phyloP scores from a whole-genome alignment of 768 basidiomycete species.

The Leccinellum rugosiceps region DNA sequence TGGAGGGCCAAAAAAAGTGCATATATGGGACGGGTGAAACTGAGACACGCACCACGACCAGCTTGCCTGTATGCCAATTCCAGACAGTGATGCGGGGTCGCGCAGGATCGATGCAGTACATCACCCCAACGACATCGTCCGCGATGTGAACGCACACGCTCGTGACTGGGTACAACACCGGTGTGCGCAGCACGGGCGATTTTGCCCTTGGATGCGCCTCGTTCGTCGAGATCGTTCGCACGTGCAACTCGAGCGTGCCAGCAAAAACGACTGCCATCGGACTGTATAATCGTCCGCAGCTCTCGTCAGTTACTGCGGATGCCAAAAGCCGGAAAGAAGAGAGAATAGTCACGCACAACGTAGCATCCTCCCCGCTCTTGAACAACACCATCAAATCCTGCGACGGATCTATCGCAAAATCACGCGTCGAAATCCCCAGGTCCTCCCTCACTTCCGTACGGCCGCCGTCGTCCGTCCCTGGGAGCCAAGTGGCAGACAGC shows the following conservation, averaged over 20 bases:
- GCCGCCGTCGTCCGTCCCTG: slow-evolving; percentile 1
- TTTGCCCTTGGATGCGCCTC: slow-evolving; percentile 42
- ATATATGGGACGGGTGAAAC: too few relatives aligned
- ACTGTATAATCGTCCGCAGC: background rate
- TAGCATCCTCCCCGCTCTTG: slow-evolving; percentile 17
- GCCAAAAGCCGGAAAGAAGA: too few relatives aligned
- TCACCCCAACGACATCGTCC: slow-evolving; percentile 51
- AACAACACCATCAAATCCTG: slow-evolving; percentile 56
- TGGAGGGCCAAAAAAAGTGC: too few relatives aligned
- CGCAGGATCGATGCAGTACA: slow-evolving; percentile 32
- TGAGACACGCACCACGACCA: slow-evolving; percentile 38
- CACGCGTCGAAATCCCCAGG: slow-evolving; percentile 42
- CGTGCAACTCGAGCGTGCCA: slow-evolving; percentile 34
- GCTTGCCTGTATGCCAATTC: slow-evolving; percentile 49
- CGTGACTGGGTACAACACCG: slow-evolving; percentile 21
- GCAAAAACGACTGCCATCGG: slow-evolving; percentile 2
- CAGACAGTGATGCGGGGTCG: slow-evolving; percentile 35
- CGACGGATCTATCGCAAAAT: slow-evolving; percentile 65
- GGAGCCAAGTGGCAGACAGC: slow-evolving; percentile 22
- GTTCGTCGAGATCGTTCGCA: slow-evolving; percentile 44
- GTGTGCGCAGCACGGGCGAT: slow-evolving; percentile 25
- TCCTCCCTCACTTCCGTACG: slow-evolving; percentile 30
- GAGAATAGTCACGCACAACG: slow-evolving; percentile 9
- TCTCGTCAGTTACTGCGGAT: background rate
- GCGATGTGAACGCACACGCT: slow-evolving; percentile 48